Evolutionary conservation across 2,329 filamentous ascomycete genomes (phyloP).

Genomic region (Ceratocystis alfenasii): DNA sequence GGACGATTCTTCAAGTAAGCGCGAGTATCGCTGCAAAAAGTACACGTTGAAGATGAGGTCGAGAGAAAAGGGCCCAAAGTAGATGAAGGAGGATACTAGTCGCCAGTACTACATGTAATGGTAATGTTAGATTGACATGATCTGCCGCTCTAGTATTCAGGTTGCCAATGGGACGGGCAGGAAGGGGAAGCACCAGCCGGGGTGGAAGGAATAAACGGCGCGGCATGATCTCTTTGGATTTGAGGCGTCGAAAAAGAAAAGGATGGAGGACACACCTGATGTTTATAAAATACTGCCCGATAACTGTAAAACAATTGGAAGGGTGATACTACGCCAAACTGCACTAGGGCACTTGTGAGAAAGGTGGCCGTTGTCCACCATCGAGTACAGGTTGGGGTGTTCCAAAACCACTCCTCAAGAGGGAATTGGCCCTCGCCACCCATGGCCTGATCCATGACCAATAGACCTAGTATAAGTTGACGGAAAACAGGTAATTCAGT

Average conservation of each 20-base stretch:
- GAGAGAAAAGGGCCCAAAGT: conserved; percentile 87
- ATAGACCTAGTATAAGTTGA: background rate
- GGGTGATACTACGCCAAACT: conserved; percentile 82
- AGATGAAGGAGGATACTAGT: conserved; percentile 88
- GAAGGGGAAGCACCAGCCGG: background rate
- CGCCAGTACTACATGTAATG: conserved; percentile 67
- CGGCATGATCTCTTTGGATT: background rate
- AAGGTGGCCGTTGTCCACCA: conserved; percentile 96
- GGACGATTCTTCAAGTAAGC: conserved; percentile 89
- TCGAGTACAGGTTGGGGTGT: conserved; percentile 90
- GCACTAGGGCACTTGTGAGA: conserved; percentile 74
- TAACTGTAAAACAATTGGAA: conserved; percentile 98
- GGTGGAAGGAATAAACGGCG: too few species aligned
- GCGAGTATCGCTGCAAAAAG: conserved; percentile 92
- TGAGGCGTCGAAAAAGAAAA: background rate
- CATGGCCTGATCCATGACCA: conserved; percentile 46
- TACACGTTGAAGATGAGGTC: conserved; percentile 97
- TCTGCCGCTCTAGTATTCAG: too few species aligned
- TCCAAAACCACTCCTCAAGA: conserved; percentile 95
- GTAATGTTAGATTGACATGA: conserved; percentile 10
- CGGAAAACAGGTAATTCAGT: background rate
- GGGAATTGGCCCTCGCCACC: conserved; percentile 55
- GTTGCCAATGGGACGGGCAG: background rate
- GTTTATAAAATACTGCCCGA: conserved; percentile 78
- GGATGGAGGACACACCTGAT: conserved; percentile 52